Base-by-base conservation (phyloP, 1,284 basidiomycete genomes). In the Irpex rosettiformis region DNA sequence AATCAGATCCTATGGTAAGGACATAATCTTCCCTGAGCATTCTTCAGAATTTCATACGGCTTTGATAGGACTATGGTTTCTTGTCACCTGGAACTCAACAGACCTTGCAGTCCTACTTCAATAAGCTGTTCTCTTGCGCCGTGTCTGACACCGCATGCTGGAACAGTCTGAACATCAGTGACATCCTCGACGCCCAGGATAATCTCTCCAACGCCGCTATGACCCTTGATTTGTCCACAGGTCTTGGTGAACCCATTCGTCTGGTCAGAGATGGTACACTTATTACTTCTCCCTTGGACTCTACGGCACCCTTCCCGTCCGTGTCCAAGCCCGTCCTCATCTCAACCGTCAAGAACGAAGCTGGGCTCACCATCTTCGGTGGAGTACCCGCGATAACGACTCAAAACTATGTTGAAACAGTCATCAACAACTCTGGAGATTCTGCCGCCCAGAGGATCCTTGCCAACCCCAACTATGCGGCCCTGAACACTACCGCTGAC, bases 1-100 rank as follows among this genome's bases (percentile, higher is more conserved):
- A 95, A 57, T 93, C 91, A 3, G 91, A 94, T 66, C 89, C 93
- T 0, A 90, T 94, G 83, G 91, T 89, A 64, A 61, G 81, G 69
- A 8, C 54, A 48, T 49, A 24, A 58, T 27, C n/a, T 28, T 4
- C 30, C 13, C 13, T 28, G 8, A 13, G 22, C 25, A 25, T 52
- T 16, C 47, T 22, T 21, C 58, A 22, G 4, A 10, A 42, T 56
- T 43, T 13, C 33, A 49, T 10, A 29, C 28, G 40, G 29, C 21
- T n/a, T 45, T 7, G 40, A 11, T 59, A 92, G 90, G 80, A 88
- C 69, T 93, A 84, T 64, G 89, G 89, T 5, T 88, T 94, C 70
- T 76, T 90, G 2, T 75, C 82, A 2, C 64, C 77, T 0, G 64
- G 69, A 3, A 83, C 82, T 4, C 89, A 90, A 45, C 66, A 75